Conservation (phyloP, 257 asterid genomes). For the Solanum paucissectum region DNA sequence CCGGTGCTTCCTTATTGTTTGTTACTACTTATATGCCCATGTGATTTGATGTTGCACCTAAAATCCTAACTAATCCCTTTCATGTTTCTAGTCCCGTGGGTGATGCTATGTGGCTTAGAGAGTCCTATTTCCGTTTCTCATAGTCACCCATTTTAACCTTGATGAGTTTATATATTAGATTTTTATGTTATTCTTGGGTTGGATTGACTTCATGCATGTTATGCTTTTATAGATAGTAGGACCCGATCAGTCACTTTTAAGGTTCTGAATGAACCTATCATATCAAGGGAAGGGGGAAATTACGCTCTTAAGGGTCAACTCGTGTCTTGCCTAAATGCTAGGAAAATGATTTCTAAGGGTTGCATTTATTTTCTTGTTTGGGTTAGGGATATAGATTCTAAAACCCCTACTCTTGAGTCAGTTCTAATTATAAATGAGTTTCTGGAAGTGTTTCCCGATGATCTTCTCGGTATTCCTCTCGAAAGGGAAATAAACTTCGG, state of each 20-base stretch:
- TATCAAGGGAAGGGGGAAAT: neutral
- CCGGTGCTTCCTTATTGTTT: neutral
- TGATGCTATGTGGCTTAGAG: neutral
- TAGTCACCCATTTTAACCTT: neutral
- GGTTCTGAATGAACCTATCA: neutral
- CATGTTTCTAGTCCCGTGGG: neutral
- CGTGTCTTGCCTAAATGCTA: neutral
- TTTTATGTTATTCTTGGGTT: neutral
- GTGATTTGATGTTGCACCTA: neutral
- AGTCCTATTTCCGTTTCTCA: neutral
- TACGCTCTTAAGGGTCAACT: neutral
- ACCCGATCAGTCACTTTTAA: no score
- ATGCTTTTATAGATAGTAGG: neutral
- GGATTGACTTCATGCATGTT: neutral
- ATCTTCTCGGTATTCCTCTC: no score
- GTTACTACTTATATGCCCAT: neutral
- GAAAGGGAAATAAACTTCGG: no score
- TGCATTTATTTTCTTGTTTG: no score
- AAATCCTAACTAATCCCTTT: neutral
- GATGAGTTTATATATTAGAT: neutral
- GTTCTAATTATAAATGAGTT: no score
- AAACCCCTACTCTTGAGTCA: no score
- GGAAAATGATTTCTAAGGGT: no score
- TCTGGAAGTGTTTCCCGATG: no score
- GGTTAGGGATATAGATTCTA: no score